Conservation (phyloP, 306 rosid genomes). For the Gastrolobium villosum region DNA sequence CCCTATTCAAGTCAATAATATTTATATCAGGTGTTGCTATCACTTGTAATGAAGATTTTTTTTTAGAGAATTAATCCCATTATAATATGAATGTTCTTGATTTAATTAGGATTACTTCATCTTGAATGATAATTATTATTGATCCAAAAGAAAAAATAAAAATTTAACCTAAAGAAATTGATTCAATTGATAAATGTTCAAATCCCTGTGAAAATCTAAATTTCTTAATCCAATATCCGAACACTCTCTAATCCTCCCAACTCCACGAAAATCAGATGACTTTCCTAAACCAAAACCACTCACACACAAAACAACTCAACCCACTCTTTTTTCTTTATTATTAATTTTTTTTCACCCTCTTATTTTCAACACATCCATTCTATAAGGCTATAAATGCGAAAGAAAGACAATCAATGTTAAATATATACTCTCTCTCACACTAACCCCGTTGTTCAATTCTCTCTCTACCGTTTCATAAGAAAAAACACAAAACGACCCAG, state of each 20-base stretch:
- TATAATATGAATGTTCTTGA: too few relatives aligned
- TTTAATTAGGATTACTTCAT: too few relatives aligned
- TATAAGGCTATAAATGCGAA: conserved; percentile 36
- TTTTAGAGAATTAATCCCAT: too few relatives aligned
- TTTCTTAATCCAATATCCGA: neutral
- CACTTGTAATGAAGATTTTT: too few relatives aligned
- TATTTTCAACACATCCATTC: neutral
- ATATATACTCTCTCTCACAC: too few relatives aligned
- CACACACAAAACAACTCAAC: neutral
- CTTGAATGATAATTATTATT: too few relatives aligned
- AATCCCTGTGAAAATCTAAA: neutral
- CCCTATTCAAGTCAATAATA: too few relatives aligned
- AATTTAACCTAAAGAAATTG: too few relatives aligned
- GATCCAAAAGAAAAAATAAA: too few relatives aligned
- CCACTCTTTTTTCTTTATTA: neutral
- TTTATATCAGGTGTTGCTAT: too few relatives aligned
- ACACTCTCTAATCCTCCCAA: neutral
- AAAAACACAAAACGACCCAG: neutral
- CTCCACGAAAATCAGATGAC: conserved; percentile 43
- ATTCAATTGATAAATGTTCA: too few relatives aligned
- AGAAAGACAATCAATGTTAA: neutral
- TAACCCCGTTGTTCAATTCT: neutral
- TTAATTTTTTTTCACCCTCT: neutral
- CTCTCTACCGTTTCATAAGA: conserved; percentile 4
- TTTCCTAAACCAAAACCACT: conserved; percentile 36